Evolutionary conservation across 176 grass and related monocot species (phyloP).

Genomic region (Carex kokanica): DNA sequence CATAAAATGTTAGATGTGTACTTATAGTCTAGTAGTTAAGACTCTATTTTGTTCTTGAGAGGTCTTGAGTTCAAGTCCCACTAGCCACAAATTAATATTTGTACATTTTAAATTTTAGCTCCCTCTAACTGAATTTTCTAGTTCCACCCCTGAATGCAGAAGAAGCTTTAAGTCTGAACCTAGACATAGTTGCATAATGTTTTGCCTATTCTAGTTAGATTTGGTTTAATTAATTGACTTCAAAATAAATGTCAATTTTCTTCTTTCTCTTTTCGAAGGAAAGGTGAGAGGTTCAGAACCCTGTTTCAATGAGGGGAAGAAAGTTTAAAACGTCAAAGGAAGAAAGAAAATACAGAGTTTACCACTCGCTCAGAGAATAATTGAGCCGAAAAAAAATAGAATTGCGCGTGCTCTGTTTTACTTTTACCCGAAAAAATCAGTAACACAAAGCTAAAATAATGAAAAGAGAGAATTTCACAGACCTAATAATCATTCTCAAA

Average conservation of each 20-base stretch:
- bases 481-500: too few species aligned
- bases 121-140: too few species aligned
- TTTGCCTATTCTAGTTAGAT: neutral
- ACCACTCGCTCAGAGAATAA: neutral
- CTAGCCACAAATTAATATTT: too few species aligned
- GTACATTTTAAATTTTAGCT: too few species aligned
- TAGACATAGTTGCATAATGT: constrained; percentile 11
- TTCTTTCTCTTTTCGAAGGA: neutral
- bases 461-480: too few species aligned
- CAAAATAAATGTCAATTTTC: neutral
- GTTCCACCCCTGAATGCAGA: too few species aligned
- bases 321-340: neutral
- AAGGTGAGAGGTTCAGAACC: neutral
- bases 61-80: too few species aligned
- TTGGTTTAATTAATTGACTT: neutral
- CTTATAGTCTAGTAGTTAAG: too few species aligned
- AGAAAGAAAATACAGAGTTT: neutral
- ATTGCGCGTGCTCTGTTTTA: neutral
- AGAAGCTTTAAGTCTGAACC: neutral
- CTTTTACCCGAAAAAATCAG: too few species aligned
- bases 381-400: neutral
- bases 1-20: too few species aligned
- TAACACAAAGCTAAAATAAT: too few species aligned
- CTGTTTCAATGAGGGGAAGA: neutral
- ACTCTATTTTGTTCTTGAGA: too few species aligned